Conservation (phyloP, 805 yeast species). For the Lachancea fermentati region DNA sequence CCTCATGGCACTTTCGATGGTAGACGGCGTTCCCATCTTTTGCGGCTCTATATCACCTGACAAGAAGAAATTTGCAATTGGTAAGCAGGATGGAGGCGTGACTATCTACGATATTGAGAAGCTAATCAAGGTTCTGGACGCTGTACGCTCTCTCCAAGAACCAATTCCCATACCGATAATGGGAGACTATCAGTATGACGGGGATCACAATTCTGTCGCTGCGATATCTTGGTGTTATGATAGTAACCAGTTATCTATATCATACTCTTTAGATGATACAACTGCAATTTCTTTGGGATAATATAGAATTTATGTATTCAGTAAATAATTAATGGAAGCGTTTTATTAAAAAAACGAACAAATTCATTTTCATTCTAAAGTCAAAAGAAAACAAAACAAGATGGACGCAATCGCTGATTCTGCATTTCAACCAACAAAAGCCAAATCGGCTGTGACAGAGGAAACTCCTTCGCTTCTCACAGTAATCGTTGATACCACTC, state of each 20-base stretch:
- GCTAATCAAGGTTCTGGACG: slow-evolving; percentile 7
- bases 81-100: slow-evolving; percentile 59
- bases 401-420: slow-evolving; percentile 36
- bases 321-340: neutral
- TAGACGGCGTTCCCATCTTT: slow-evolving; percentile 52
- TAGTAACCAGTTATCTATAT: slow-evolving; percentile 26
- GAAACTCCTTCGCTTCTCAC: slow-evolving; percentile 77
- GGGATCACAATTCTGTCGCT: slow-evolving; percentile 26
- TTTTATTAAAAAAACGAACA: neutral
- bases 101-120: slow-evolving; percentile 43
- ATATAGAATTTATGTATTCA: neutral
- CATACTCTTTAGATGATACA: slow-evolving; percentile 32
- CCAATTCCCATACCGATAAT: slow-evolving; percentile 25
- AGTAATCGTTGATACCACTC: slow-evolving; percentile 72
- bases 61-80: slow-evolving; percentile 48
- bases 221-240: slow-evolving; percentile 34
- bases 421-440: slow-evolving; percentile 25
- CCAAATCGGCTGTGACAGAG: slow-evolving; percentile 32
- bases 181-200: slow-evolving; percentile 21
- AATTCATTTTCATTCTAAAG: neutral
- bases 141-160: neutral
- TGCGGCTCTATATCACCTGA: slow-evolving; percentile 49
- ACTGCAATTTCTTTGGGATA: slow-evolving; percentile 14
- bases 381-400: neutral
- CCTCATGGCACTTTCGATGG: slow-evolving; percentile 26